Conservation (phyloP, 345 rosid species). For the Lepidium didymum region DNA sequence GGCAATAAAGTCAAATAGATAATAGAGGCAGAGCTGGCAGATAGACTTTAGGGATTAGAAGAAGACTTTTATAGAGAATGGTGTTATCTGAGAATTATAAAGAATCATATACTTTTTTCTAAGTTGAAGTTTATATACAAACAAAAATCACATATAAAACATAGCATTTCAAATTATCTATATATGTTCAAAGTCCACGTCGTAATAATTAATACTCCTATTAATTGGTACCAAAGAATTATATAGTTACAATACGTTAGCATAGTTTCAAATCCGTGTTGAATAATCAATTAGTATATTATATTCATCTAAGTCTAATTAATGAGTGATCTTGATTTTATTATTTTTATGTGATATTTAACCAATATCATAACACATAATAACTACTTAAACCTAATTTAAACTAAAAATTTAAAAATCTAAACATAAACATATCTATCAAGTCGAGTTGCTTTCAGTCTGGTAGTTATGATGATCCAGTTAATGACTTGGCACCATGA, state of each 20-base stretch:
- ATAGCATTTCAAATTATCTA: not conserved
- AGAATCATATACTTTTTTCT: too few species aligned
- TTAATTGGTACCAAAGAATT: not conserved
- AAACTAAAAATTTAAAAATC: too few species aligned
- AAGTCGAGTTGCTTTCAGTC: too few species aligned
- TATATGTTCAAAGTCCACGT: not conserved
- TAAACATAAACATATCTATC: not conserved
- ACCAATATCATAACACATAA: not conserved
- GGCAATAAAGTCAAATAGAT: slow-evolving; percentile 2
- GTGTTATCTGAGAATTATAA: slow-evolving; percentile 20
- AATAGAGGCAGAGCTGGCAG: slow-evolving; percentile 21
- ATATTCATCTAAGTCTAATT: not conserved
- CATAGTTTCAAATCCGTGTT: not conserved
- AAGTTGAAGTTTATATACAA: not conserved
- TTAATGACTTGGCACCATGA: too few species aligned
- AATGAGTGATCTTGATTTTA: not conserved
- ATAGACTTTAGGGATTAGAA: slow-evolving; percentile 22
- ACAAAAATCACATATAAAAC: not conserved
- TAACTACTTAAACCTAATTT: not conserved
- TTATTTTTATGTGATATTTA: not conserved
- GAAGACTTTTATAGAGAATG: slow-evolving; percentile 26
- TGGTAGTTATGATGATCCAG: too few species aligned
- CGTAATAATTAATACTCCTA: slow-evolving; percentile 8
- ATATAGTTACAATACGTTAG: not conserved
- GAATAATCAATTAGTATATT: not conserved